A percentile compares a stretch with the other conserved stretches of the same genome.
These are phyloP conservation scores for Xylaria arbuscula DNA, from an alignment of 2,329 filamentous ascomycete species.

Conservation along the genomic window DNA sequence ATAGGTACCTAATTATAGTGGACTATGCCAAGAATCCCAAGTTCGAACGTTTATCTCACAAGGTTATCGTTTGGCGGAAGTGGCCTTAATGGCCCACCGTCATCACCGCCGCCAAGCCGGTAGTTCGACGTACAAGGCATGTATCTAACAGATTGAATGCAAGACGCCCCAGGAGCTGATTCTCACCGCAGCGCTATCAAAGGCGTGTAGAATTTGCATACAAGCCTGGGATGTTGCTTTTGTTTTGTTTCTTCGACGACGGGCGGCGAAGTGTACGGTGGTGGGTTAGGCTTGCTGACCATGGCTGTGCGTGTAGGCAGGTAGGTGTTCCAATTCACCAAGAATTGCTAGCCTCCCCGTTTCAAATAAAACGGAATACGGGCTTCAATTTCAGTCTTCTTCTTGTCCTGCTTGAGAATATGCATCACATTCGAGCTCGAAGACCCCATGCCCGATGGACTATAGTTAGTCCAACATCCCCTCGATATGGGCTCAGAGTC, in stretches of 20 bases:
- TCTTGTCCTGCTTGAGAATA: slow-evolving; percentile 10
- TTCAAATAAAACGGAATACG: not conserved
- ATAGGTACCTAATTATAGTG: no score
- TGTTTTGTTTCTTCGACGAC: slow-evolving; percentile 19
- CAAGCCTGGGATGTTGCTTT: slow-evolving; percentile 19
- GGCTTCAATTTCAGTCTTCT: not conserved
- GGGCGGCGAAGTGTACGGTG: slow-evolving; percentile 17
- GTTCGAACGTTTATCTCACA: no score
- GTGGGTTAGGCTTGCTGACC: slow-evolving; percentile 16
- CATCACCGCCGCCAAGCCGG: slow-evolving; percentile 34
- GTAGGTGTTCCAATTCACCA: not conserved
- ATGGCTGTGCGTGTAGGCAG: not conserved
- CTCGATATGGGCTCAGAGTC: slow-evolving; percentile 24
- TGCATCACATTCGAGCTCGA: slow-evolving; percentile 23
- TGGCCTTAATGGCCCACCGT: no score
- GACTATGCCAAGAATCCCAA: no score
- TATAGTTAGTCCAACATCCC: slow-evolving; percentile 25
- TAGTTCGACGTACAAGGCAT: slow-evolving; percentile 33
- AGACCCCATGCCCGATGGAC: slow-evolving; percentile 18
- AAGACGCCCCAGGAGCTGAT: slow-evolving; percentile 21
- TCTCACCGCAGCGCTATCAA: slow-evolving; percentile 24
- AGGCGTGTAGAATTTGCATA: slow-evolving; percentile 20
- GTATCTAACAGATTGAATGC: slow-evolving; percentile 24
- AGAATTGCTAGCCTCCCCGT: not conserved
- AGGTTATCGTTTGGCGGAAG: no score